phyloP scores from a whole-genome alignment of 2,329 filamentous ascomycete genomes.

The Ophiostoma sp. region DNA sequence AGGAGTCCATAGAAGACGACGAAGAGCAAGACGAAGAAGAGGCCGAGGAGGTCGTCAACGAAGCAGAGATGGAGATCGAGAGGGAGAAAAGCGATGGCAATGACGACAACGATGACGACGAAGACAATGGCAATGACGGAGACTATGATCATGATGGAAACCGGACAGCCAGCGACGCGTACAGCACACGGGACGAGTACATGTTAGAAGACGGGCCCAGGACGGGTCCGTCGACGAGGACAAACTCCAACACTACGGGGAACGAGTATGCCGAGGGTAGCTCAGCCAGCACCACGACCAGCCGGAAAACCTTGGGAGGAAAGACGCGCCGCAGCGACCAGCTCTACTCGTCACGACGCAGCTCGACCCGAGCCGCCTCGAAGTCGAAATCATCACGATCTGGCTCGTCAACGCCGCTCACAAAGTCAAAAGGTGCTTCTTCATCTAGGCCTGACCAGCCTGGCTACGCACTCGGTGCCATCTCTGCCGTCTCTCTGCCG shows the following conservation, averaged over 20 bases:
- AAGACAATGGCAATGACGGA: constrained; percentile 4
- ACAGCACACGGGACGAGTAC: neutral
- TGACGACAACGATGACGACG: neutral
- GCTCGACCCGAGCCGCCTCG: neutral
- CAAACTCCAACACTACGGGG: neutral
- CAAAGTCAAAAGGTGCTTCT: neutral
- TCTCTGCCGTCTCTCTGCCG: constrained; percentile 30
- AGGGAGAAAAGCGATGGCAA: constrained; percentile 3
- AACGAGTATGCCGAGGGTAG: neutral
- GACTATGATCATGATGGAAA: neutral
- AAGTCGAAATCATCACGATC: neutral
- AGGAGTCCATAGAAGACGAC: constrained; percentile 26
- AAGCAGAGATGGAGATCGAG: constrained; percentile 25
- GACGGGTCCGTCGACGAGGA: neutral
- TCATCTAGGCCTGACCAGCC: neutral
- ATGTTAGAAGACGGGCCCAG: neutral
- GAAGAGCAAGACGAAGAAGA: constrained; percentile 29
- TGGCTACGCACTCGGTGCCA: constrained; percentile 18
- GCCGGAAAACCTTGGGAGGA: neutral
- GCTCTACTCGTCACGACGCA: neutral
- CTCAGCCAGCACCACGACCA: neutral
- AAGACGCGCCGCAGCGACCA: neutral
- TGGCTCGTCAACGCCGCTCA: neutral
- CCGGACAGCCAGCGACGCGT: neutral
- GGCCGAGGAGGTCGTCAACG: constrained; percentile 28